A percentile compares a stretch with the other conserved stretches of the same genome.
These are phyloP conservation scores for Tricharina praecox DNA, from an alignment of 495 filamentous ascomycete species.

Conservation along the genomic window DNA sequence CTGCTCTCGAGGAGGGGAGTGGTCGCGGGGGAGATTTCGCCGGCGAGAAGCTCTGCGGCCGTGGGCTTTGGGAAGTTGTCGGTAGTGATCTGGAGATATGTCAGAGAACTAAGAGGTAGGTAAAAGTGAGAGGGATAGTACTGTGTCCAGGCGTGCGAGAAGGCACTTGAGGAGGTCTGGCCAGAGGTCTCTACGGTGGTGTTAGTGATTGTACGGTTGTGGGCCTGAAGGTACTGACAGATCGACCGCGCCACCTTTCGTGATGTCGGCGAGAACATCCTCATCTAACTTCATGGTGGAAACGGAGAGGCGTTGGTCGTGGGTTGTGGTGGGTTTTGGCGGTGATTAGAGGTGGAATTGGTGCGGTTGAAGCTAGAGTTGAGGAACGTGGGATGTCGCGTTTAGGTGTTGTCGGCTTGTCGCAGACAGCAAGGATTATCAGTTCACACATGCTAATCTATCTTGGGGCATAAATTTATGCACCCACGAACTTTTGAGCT, in stretches of 20 bases:
- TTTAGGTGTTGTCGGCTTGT: no score
- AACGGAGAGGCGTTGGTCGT: not conserved
- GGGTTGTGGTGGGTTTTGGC: not conserved
- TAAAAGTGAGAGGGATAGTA: no score
- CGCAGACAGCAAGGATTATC: no score
- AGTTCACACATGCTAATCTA: no score
- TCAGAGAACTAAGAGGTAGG: no score
- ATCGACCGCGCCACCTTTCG: slow-evolving; percentile 19
- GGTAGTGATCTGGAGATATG: slow-evolving; percentile 17
- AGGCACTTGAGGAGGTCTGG: slow-evolving; percentile 21
- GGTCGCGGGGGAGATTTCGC: not conserved
- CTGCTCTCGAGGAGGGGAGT: slow-evolving; percentile 13
- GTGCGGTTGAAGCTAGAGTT: not conserved
- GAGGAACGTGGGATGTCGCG: not conserved
- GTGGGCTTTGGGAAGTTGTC: slow-evolving; percentile 16
- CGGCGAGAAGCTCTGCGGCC: not conserved
- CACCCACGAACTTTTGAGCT: slow-evolving; percentile 3
- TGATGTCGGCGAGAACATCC: slow-evolving; percentile 21
- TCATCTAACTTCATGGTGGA: slow-evolving; percentile 11
- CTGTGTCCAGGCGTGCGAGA: slow-evolving; percentile 19
- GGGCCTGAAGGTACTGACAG: slow-evolving; percentile 10
- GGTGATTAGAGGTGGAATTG: not conserved
- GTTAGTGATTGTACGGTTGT: slow-evolving; percentile 1
- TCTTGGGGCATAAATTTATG: no score
- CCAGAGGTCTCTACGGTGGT: slow-evolving; percentile 15